These are phyloP conservation scores for Saccharomycopsis fibuligera DNA, from an alignment of 805 yeast species.

Conservation along the genomic window DNA sequence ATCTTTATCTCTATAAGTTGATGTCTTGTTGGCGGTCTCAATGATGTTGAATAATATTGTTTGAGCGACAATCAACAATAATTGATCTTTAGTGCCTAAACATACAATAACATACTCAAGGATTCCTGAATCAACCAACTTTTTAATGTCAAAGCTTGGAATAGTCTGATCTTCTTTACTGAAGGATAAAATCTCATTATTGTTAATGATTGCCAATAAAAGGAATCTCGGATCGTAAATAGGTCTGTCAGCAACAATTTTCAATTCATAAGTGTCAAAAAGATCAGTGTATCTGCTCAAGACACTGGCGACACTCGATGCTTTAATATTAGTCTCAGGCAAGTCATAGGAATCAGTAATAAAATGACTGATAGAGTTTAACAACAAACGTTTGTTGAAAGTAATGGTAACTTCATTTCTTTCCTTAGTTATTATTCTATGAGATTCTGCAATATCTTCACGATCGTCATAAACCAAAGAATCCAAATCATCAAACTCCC, in stretches of 20 bases:
- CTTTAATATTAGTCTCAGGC: background rate
- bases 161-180: slow-evolving; percentile 24
- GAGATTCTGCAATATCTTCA: background rate
- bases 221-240: slow-evolving; percentile 70
- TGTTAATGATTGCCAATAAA: slow-evolving; percentile 52
- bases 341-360: slow-evolving; percentile 17
- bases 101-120: slow-evolving; percentile 45
- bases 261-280: background rate
- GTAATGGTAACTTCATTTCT: slow-evolving; percentile 35
- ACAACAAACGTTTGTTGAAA: slow-evolving; percentile 43
- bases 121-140: slow-evolving; percentile 49
- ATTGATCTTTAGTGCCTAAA: slow-evolving; percentile 33
- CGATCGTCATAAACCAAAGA: background rate
- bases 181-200: slow-evolving; percentile 50
- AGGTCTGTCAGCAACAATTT: slow-evolving; percentile 15
- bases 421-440: background rate
- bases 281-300: background rate
- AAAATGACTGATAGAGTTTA: slow-evolving; percentile 40
- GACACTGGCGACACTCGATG: background rate
- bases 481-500: slow-evolving; percentile 47
- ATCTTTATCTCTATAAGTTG: slow-evolving; percentile 48
- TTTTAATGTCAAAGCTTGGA: slow-evolving; percentile 42
- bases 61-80: slow-evolving; percentile 33
- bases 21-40: slow-evolving; percentile 35
- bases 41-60: slow-evolving; percentile 41